phyloP scores from a whole-genome alignment of 768 basidiomycete species.

The Trametes gibbosa region DNA sequence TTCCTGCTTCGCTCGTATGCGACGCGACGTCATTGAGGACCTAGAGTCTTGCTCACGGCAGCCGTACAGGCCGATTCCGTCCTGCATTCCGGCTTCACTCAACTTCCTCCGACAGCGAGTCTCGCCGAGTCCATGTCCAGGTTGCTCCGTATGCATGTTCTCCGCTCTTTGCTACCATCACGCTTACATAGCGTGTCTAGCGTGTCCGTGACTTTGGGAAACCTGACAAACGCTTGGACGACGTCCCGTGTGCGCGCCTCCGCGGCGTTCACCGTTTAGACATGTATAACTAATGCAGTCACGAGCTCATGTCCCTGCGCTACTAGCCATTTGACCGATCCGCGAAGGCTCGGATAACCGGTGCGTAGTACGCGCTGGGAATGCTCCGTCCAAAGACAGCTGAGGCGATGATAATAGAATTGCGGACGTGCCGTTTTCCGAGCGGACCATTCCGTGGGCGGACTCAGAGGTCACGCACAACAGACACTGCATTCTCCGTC shows the following conservation, averaged over 20 bases:
- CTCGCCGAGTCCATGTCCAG: neutral
- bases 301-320: constrained; percentile 4
- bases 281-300: constrained; percentile 2
- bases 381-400: neutral
- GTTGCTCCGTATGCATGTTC: neutral
- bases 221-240: neutral
- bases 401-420: neutral
- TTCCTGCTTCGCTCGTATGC: no score
- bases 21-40: no score
- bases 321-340: neutral
- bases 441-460: neutral
- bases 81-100: neutral
- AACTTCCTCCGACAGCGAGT: neutral
- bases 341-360: constrained; percentile 1
- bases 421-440: neutral
- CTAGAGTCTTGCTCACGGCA: no score
- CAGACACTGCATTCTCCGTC: constrained; percentile 9
- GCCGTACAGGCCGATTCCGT: neutral
- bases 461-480: constrained; percentile 4
- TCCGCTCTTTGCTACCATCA: neutral
- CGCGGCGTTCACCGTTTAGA: neutral
- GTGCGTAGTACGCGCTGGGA: constrained; percentile 7
- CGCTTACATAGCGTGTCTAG: neutral
- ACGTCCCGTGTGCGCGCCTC: neutral
- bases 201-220: neutral